Percentiles rank a stretch among this genome's conserved stretches.
These are phyloP conservation scores for Vigna hirtella DNA, from an alignment of 306 rosid genomes.

Conservation along the genomic window DNA sequence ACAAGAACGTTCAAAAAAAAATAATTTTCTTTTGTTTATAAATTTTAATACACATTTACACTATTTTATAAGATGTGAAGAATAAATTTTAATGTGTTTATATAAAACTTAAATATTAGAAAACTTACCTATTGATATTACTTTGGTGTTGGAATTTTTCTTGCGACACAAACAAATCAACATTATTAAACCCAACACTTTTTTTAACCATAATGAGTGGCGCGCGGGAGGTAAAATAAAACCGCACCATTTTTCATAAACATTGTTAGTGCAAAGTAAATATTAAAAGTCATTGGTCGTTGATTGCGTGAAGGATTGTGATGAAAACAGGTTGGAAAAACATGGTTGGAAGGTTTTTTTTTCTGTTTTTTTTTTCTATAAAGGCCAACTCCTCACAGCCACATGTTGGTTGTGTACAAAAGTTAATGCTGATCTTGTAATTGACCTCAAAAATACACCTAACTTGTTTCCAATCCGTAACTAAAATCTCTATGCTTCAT, in stretches of 20 bases:
- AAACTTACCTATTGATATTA: too few species aligned
- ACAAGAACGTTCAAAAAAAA: fast-evolving
- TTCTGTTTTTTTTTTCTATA: neutral
- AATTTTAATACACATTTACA: too few species aligned
- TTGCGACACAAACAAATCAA: too few species aligned
- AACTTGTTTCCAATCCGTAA: constrained; percentile 60
- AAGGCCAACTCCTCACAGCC: constrained; percentile 28
- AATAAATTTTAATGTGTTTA: too few species aligned
- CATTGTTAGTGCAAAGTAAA: constrained; percentile 21
- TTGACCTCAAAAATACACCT: constrained; percentile 41
- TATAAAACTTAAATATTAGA: too few species aligned
- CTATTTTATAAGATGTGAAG: too few species aligned
- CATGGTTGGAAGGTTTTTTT: constrained; percentile 12
- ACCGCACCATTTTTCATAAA: too few species aligned
- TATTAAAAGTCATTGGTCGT: neutral
- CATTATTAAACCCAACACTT: too few species aligned
- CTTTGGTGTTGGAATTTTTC: too few species aligned
- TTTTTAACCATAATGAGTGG: too few species aligned
- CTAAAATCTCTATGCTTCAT: constrained; percentile 40
- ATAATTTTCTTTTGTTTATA: too few species aligned
- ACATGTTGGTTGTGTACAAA: constrained; percentile 41
- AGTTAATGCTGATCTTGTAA: neutral
- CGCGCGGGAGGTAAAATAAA: too few species aligned
- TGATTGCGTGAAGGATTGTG: constrained; percentile 64
- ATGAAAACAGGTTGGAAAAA: constrained; percentile 32